Evolutionary conservation across 106 monocot genomes (phyloP).

Genomic region (Dioscorea alata): DNA sequence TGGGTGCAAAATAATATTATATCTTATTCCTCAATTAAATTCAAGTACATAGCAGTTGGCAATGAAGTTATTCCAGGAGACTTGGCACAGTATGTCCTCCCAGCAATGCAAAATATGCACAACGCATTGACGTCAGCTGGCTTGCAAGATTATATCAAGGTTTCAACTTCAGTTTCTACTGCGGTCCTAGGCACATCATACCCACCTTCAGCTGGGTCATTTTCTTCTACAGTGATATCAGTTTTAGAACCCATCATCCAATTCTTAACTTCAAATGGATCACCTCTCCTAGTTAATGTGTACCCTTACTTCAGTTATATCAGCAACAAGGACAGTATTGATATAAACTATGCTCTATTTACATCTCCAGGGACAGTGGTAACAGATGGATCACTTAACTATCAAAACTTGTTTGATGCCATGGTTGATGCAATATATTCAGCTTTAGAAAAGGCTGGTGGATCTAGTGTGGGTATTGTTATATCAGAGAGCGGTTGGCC

Average conservation of each 20-base stretch:
- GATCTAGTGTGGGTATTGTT: too few species aligned
- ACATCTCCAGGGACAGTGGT: too few species aligned
- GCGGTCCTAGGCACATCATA: conserved; percentile 22
- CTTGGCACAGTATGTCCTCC: conserved; percentile 27
- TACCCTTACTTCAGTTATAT: too few species aligned
- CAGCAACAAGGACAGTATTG: too few species aligned
- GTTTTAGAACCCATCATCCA: conserved; percentile 14
- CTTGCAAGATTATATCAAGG: conserved; percentile 18
- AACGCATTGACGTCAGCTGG: conserved; percentile 18
- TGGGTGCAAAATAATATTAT: conserved; percentile 37
- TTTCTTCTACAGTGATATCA: conserved; percentile 8
- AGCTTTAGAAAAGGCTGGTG: too few species aligned
- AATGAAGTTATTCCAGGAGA: conserved; percentile 72
- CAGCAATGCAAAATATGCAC: conserved; percentile 47
- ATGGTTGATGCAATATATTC: too few species aligned
- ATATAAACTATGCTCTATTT: too few species aligned
- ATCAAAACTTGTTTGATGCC: too few species aligned
- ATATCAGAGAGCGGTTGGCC: too few species aligned
- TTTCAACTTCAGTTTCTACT: conserved; percentile 22
- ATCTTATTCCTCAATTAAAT: conserved; percentile 1
- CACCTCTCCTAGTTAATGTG: too few species aligned
- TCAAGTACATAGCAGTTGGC: conserved; percentile 45
- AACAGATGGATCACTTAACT: too few species aligned
- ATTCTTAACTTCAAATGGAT: conserved; percentile 13
- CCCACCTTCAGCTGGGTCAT: conserved; percentile 23